Evolutionary conservation across 176 grass and related monocot species (phyloP).

Genomic region (Microstegium vimineum): DNA sequence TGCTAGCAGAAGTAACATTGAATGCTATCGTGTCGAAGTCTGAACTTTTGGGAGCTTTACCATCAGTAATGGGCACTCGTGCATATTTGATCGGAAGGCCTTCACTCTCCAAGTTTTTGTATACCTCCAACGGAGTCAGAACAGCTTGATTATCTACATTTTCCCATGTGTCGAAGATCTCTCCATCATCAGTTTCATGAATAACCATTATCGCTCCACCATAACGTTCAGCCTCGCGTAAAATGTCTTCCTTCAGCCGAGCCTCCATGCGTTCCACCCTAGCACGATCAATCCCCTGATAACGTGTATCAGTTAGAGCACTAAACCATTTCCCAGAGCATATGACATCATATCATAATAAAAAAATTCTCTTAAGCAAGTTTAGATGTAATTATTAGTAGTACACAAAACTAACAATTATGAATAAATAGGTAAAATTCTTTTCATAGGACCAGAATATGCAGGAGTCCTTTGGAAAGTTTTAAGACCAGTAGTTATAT

Average conservation of each 20-base stretch:
- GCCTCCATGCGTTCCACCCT: conserved; percentile 99
- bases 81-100: conserved; percentile 91
- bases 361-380: conserved; percentile 2
- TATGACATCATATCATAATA: neutral
- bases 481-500: conserved; percentile 19
- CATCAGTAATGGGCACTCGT: conserved; percentile 97
- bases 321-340: neutral
- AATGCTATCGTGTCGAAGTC: conserved; percentile 88
- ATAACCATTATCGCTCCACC: conserved; percentile 90
- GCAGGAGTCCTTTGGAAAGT: neutral
- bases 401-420: neutral
- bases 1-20: conserved; percentile 68
- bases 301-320: conserved; percentile 22
- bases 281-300: conserved; percentile 77
- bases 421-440: conserved; percentile 13
- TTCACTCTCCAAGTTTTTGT: conserved; percentile 70
- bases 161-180: conserved; percentile 97
- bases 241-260: conserved; percentile 92
- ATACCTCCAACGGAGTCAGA: conserved; percentile 91
- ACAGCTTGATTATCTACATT: conserved; percentile 73
- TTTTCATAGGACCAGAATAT: neutral
- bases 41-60: conserved; percentile 98
- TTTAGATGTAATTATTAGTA: conserved; percentile 16
- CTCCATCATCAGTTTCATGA: conserved; percentile 77
- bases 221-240: conserved; percentile 74